Conservation (phyloP, 2,329 filamentous ascomycete genomes). For the Exophiala sp. region DNA sequence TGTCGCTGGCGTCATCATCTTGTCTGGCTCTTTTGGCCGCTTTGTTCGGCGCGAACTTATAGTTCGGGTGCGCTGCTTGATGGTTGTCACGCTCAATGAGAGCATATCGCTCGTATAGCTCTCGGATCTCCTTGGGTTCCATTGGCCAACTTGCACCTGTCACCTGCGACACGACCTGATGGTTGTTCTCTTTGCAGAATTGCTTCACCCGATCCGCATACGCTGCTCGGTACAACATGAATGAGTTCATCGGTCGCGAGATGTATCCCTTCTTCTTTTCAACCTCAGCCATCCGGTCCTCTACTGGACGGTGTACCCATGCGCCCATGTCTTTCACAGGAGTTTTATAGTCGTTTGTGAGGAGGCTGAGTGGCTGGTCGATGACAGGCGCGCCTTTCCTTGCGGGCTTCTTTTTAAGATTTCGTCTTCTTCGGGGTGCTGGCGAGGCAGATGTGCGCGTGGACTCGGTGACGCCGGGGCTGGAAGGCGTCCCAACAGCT, state of each 20-base stretch:
- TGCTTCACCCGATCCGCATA: conserved; percentile 81
- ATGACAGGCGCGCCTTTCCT: conserved; percentile 36
- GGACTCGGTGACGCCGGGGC: conserved; percentile 12
- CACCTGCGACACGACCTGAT: conserved; percentile 85
- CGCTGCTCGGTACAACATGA: conserved; percentile 94
- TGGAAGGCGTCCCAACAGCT: conserved; percentile 22
- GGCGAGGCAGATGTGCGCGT: conserved; percentile 35
- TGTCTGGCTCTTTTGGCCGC: conserved; percentile 45
- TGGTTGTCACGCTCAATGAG: conserved; percentile 79
- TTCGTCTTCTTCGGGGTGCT: conserved; percentile 30
- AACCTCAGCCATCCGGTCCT: conserved; percentile 62
- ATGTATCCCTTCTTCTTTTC: conserved; percentile 69
- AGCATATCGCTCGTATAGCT: conserved; percentile 72
- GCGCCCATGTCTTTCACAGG: conserved; percentile 69
- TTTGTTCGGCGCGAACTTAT: conserved; percentile 90
- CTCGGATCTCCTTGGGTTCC: conserved; percentile 66
- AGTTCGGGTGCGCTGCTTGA: conserved; percentile 74
- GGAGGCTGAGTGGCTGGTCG: conserved; percentile 61
- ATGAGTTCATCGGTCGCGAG: conserved; percentile 92
- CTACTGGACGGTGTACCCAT: conserved; percentile 67
- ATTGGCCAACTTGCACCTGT: conserved; percentile 80
- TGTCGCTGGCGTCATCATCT: conserved; percentile 37
- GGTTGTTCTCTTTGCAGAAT: conserved; percentile 79
- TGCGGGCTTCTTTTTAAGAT: conserved; percentile 24
- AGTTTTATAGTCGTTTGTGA: conserved; percentile 59